Evolutionary conservation across 2,329 filamentous ascomycete species (phyloP).

Genomic region (Rutstroemia sp.): DNA sequence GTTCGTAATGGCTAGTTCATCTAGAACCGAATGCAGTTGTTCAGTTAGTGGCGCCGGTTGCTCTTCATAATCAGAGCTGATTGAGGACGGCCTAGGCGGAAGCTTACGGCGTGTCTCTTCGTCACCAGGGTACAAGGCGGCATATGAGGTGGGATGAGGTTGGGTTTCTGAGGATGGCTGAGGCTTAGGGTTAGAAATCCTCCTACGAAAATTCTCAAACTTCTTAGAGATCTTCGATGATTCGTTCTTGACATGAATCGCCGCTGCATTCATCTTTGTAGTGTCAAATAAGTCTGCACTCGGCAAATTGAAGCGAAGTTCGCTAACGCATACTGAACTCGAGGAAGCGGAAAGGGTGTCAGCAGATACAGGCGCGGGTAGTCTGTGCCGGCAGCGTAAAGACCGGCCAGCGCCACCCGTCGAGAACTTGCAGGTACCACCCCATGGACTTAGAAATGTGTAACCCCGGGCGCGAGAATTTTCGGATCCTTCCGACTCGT

Average conservation of each 20-base stretch:
- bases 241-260: conserved; percentile 3
- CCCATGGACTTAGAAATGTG: conserved; percentile 79
- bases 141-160: conserved; percentile 18
- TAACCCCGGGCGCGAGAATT: conserved; percentile 46
- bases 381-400: conserved; percentile 66
- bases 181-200: conserved; percentile 17
- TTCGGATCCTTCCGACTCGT: conserved; percentile 6
- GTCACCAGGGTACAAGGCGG: conserved; percentile 17
- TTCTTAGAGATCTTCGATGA: conserved; percentile 6
- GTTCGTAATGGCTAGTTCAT: conserved; percentile 5
- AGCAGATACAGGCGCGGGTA: conserved; percentile 39
- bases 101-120: conserved; percentile 21
- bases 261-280: conserved; percentile 3
- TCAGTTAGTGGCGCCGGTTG: neutral
- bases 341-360: conserved; percentile 9
- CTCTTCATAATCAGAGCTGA: conserved; percentile 13
- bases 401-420: conserved; percentile 70
- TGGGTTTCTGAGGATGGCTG: conserved; percentile 18
- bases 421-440: conserved; percentile 76
- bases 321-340: conserved; percentile 50
- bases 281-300: conserved; percentile 40
- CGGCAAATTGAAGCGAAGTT: conserved; percentile 85
- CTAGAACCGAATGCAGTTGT: neutral
- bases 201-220: conserved; percentile 13
- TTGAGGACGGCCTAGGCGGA: conserved; percentile 17